A percentile compares a stretch with the other conserved stretches of the same genome.
Evolutionary conservation across 768 basidiomycete genomes (phyloP).

Genomic region (Xerocomellus intermedius): DNA sequence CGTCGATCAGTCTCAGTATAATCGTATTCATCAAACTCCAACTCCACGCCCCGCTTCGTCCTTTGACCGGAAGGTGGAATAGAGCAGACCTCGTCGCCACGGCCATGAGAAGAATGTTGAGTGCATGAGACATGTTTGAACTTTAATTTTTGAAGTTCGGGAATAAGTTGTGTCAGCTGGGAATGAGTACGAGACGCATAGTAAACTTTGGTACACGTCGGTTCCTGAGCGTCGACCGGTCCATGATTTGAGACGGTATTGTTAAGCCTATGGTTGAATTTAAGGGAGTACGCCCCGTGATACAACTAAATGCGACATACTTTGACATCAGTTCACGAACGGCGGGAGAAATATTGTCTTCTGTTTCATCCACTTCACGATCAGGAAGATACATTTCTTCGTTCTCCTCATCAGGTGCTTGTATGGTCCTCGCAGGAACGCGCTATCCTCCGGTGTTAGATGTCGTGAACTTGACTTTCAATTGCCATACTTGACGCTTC

Average conservation of each 20-base stretch:
- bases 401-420: slow-evolving; percentile 37
- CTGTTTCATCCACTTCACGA: slow-evolving; percentile 33
- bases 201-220: slow-evolving; percentile 78
- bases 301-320: slow-evolving; percentile 39
- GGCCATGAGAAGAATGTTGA: slow-evolving; percentile 13
- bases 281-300: neutral
- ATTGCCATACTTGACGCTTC: slow-evolving; percentile 55
- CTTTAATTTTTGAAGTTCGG: slow-evolving; percentile 76
- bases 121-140: slow-evolving; percentile 37
- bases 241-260: slow-evolving; percentile 5
- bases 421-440: slow-evolving; percentile 4
- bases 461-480: neutral
- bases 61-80: slow-evolving; percentile 1
- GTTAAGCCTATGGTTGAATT: slow-evolving; percentile 17
- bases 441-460: slow-evolving; percentile 25
- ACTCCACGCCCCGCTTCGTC: slow-evolving; percentile 22
- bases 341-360: slow-evolving; percentile 69
- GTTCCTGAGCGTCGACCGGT: slow-evolving; percentile 37
- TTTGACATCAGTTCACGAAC: slow-evolving; percentile 78
- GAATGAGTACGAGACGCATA: slow-evolving; percentile 97
- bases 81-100: neutral
- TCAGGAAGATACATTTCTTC: slow-evolving; percentile 79
- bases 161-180: slow-evolving; percentile 86
- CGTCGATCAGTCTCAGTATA: slow-evolving; percentile 27
- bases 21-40: slow-evolving; percentile 22